Evolutionary conservation across 306 rosid species (phyloP).

Genomic region (Cyclanthera cordifolia): DNA sequence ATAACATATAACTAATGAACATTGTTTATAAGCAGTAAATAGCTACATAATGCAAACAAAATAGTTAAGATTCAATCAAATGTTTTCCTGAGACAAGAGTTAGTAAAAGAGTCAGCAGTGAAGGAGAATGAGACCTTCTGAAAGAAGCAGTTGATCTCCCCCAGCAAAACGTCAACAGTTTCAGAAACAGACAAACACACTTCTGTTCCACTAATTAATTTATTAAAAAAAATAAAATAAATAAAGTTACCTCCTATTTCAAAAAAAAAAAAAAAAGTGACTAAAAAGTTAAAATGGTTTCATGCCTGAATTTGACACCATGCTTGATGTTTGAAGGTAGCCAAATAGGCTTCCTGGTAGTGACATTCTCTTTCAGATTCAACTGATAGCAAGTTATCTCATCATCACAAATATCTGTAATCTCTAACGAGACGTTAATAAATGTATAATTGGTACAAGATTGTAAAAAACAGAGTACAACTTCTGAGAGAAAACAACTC

Average conservation of each 20-base stretch:
- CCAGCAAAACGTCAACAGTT: conserved; percentile 43
- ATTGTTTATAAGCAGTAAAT: background rate
- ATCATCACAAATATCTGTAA: conserved; percentile 45
- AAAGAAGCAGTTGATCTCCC: conserved; percentile 39
- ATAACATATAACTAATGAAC: background rate
- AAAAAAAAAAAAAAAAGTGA: background rate
- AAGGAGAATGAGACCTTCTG: conserved; percentile 44
- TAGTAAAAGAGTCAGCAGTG: conserved; percentile 7
- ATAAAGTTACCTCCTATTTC: background rate
- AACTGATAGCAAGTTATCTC: conserved; percentile 40
- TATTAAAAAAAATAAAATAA: background rate
- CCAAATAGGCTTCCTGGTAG: conserved; percentile 35
- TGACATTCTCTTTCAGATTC: conserved; percentile 40
- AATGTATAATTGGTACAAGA: background rate
- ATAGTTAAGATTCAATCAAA: background rate
- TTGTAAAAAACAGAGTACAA: background rate
- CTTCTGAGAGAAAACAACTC: background rate
- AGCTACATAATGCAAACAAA: background rate
- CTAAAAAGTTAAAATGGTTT: conserved; percentile 7
- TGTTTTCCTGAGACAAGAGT: conserved; percentile 4
- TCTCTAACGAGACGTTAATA: conserved; percentile 17
- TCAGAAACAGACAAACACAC: conserved; percentile 34
- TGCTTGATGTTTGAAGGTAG: conserved; percentile 53
- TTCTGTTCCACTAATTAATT: conserved; percentile 66
- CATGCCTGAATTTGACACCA: conserved; percentile 75